Evolutionary conservation across 345 rosid genomes (phyloP).

Genomic region (Cardamine resedifolia): DNA sequence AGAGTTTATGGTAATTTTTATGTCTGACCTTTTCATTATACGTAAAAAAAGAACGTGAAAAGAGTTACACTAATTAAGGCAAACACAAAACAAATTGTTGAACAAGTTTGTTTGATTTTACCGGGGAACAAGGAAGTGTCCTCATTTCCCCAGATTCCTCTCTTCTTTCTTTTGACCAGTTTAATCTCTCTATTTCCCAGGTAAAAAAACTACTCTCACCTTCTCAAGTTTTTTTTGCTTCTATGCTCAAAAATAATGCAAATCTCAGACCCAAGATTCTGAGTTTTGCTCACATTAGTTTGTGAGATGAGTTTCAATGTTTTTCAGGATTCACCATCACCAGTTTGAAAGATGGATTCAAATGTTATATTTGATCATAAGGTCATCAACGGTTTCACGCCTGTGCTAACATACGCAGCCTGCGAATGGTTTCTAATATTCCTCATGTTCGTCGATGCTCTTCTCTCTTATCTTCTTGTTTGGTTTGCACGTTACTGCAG

Average conservation of each 20-base stretch:
- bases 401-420: slow-evolving; percentile 48
- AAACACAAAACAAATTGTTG: slow-evolving; percentile 28
- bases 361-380: slow-evolving; percentile 21
- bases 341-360: slow-evolving; percentile 26
- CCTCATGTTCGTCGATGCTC: slow-evolving; percentile 61
- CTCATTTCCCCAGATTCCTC: slow-evolving; percentile 21
- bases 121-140: slow-evolving; percentile 23
- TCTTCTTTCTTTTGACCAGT: slow-evolving; percentile 32
- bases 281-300: neutral
- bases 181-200: slow-evolving; percentile 13
- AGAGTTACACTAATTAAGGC: slow-evolving; percentile 28
- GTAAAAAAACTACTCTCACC: slow-evolving; percentile 2
- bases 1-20: slow-evolving; percentile 1
- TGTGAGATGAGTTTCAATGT: slow-evolving; percentile 26
- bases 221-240: slow-evolving; percentile 8
- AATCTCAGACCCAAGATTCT: slow-evolving; percentile 25
- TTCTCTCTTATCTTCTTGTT: slow-evolving; percentile 55
- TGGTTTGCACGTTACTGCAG: slow-evolving; percentile 61
- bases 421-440: slow-evolving; percentile 72
- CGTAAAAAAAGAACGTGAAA: neutral
- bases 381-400: slow-evolving; percentile 28
- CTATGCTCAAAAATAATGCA: slow-evolving; percentile 2
- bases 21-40: slow-evolving; percentile 13
- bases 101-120: slow-evolving; percentile 32
- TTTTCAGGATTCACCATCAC: slow-evolving; percentile 29